Conservation (phyloP, 2,329 filamentous ascomycete genomes). For the Botryosphaeria dothidea region DNA sequence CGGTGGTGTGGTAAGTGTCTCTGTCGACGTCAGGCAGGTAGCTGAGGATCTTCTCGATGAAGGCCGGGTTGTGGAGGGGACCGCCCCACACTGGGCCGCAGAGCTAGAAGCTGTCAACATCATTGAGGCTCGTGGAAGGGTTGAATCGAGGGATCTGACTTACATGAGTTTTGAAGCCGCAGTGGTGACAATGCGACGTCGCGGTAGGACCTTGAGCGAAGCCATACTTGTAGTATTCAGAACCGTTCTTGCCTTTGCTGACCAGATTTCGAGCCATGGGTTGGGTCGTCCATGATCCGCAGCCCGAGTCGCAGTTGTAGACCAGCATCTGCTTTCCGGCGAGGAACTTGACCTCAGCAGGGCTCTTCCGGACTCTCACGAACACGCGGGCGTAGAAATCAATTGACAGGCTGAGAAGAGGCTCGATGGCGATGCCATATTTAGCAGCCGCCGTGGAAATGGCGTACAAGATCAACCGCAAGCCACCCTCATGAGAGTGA, state of each 20-base stretch:
- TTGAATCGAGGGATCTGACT: neutral
- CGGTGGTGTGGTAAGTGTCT: conserved; percentile 74
- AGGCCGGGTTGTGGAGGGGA: conserved; percentile 79
- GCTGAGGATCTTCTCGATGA: conserved; percentile 76
- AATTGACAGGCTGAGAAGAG: conserved; percentile 87
- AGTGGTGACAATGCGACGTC: conserved; percentile 74
- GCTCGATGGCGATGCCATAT: conserved; percentile 87
- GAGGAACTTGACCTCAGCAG: conserved; percentile 84
- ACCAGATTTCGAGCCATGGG: conserved; percentile 70
- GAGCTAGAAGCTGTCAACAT: conserved; percentile 41
- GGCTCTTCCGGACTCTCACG: conserved; percentile 76
- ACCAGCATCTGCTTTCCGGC: conserved; percentile 91
- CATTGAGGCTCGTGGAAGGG: neutral
- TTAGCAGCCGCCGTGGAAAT: conserved; percentile 78
- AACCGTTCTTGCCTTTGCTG: conserved; percentile 67
- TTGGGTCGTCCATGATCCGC: conserved; percentile 88
- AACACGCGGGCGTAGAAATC: conserved; percentile 95
- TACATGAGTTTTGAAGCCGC: conserved; percentile 77
- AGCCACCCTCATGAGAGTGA: conserved; percentile 84
- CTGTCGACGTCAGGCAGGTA: conserved; percentile 67
- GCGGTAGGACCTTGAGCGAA: conserved; percentile 71
- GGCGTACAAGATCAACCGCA: conserved; percentile 82
- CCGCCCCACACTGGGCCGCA: conserved; percentile 95
- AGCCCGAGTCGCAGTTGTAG: conserved; percentile 88
- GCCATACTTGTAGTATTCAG: conserved; percentile 71